Conservation (phyloP, 345 rosid genomes). For the Erysimum cheiranthoides region DNA sequence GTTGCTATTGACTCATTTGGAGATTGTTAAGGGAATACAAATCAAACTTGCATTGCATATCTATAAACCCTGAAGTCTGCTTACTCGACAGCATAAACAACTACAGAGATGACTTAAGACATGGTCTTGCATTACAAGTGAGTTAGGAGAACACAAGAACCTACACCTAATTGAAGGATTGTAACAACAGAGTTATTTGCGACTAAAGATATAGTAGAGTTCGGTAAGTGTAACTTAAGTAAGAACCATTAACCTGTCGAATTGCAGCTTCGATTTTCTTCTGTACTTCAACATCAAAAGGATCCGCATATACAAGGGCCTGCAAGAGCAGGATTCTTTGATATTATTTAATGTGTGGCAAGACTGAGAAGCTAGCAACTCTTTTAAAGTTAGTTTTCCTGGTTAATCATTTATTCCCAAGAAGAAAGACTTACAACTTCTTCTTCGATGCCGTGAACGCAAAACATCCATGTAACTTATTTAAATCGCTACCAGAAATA, state of each 20-base stretch:
- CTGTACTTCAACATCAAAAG: constrained; percentile 96
- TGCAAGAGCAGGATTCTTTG: constrained; percentile 35
- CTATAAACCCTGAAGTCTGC: not conserved
- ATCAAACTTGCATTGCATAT: not conserved
- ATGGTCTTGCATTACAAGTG: constrained; percentile 26
- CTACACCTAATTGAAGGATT: not conserved
- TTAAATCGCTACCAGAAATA: constrained; percentile 85
- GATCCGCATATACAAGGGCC: constrained; percentile 97
- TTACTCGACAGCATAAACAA: constrained; percentile 28
- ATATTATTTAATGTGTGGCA: not conserved
- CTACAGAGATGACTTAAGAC: constrained; percentile 10
- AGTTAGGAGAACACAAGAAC: no score
- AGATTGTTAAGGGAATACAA: not conserved
- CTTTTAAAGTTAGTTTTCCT: not conserved
- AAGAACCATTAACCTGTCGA: constrained; percentile 69
- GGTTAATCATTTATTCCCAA: no score
- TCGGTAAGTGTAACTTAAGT: constrained; percentile 2
- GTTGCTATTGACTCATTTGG: not conserved
- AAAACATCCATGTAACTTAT: constrained; percentile 76
- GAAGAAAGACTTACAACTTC: constrained; percentile 72
- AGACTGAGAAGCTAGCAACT: constrained; percentile 19
- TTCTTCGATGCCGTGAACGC: constrained; percentile 72
- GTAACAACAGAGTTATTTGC: not conserved
- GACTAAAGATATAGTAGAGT: constrained; percentile 15
- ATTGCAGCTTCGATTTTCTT: constrained; percentile 98